Evolutionary conservation across 192 early-diverging fungal genomes (phyloP).

Genomic region (Backusella liffmaniae): DNA sequence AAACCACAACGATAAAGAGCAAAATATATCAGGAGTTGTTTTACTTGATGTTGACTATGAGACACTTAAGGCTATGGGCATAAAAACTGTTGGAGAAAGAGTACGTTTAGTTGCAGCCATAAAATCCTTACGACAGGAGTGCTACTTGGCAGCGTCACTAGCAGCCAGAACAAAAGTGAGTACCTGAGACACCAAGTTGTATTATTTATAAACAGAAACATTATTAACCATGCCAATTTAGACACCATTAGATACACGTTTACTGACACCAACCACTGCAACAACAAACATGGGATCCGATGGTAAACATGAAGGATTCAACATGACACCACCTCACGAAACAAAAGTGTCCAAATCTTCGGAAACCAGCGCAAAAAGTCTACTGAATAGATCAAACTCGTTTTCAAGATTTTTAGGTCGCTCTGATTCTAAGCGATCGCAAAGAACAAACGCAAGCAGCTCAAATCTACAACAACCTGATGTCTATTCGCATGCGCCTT

Average conservation of each 20-base stretch:
- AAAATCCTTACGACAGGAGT: conserved; percentile 65
- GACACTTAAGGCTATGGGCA: conserved; percentile 78
- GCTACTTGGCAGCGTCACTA: conserved; percentile 36
- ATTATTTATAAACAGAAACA: background rate
- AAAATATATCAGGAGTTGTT: conserved; percentile 80
- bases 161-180: conserved; percentile 25
- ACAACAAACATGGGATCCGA: background rate
- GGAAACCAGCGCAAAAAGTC: conserved; percentile 19
- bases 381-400: conserved; percentile 37
- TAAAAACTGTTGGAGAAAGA: conserved; percentile 80
- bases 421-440: conserved; percentile 32
- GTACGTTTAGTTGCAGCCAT: conserved; percentile 78
- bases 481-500: conserved; percentile 8
- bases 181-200: background rate
- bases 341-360: conserved; percentile 15
- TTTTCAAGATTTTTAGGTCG: conserved; percentile 38
- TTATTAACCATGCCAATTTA: background rate
- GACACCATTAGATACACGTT: background rate
- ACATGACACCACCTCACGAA: conserved; percentile 14
- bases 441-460: background rate
- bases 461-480: conserved; percentile 13
- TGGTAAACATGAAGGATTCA: conserved; percentile 22
- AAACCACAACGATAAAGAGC: conserved; percentile 41
- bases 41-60: conserved; percentile 83
- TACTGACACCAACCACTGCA: background rate